Evolutionary conservation across 208 protist genomes (phyloP), one percentile per base, ranked within the genome.

Genomic region (Leishmania braziliensis): DNA sequence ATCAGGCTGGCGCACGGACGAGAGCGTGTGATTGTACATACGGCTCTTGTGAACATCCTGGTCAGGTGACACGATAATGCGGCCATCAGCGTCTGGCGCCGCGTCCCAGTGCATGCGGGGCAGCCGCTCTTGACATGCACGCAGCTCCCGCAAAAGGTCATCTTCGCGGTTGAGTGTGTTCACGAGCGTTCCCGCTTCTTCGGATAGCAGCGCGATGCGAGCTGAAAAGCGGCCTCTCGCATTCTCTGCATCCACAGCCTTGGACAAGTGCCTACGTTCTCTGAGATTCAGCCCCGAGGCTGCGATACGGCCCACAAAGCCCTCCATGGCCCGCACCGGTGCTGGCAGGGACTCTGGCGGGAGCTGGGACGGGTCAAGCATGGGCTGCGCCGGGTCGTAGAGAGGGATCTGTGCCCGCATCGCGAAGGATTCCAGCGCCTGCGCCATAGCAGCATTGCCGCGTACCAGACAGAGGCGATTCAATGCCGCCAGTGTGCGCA

Each of bases 21-120:
- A 63, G 29, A 98, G 86, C 23, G 95, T 96, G 87, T 97, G 95
- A 4, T 91, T 86, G 77, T 97, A 97, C 77, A 89, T 91, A 43
- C 82, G 83, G 46, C 82, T 86, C 9, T 79, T 70, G 48, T 71
- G 43, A 20, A 75, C 77, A 9, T 81, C 77, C 0, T 71, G 65
- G 60, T 83, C 82, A 5, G 92, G 93, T 39, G 79, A 83, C 5
- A 96, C 89, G 46, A 96, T 80, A 72, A 97, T 97, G 84, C 91
- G 90, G 48, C 81, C 60, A 5, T 91, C 89, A 14, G 79, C 90
- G 82, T 97, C 95, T 16, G 91, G 75, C 20, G 78, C 85, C 26
- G 94, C 83, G 46, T 88, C 92, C 93, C 95, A 97, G 46, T 93
- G 88, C 33, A 50, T 77, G 26, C 74, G 81, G 14, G 90, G 85